Percentiles rank a stretch among this genome's conserved stretches.
Evolutionary conservation across 2,329 filamentous ascomycete species (phyloP).

Genomic region (Ramularia collo-cygni): DNA sequence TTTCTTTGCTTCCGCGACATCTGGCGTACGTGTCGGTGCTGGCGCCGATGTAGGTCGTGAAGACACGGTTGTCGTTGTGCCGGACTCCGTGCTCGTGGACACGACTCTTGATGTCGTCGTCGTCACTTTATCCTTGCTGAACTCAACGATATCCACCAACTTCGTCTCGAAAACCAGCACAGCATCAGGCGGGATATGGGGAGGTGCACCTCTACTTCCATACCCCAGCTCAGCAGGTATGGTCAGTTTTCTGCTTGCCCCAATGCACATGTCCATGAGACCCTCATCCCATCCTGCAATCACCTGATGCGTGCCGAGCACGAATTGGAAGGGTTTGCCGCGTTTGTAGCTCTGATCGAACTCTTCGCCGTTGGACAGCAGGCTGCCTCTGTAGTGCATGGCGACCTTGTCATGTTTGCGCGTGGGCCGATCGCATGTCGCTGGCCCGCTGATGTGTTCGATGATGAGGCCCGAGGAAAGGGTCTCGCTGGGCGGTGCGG

Average conservation of each 20-base stretch:
- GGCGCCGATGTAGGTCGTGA: too few relatives aligned
- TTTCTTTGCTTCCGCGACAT: too few relatives aligned
- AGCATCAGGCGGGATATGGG: constrained; percentile 64
- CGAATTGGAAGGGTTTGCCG: constrained; percentile 68
- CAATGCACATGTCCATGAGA: constrained; percentile 87
- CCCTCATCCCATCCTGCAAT: constrained; percentile 95
- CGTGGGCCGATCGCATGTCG: constrained; percentile 39
- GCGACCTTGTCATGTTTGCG: constrained; percentile 40
- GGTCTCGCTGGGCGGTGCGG: constrained; percentile 9
- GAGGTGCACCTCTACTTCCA: constrained; percentile 63
- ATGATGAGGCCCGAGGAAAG: constrained; percentile 27
- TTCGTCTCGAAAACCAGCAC: constrained; percentile 92
- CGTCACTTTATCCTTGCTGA: constrained; percentile 1
- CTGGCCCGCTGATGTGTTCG: constrained; percentile 35
- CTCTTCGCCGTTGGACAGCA: constrained; percentile 57
- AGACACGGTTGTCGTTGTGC: constrained; percentile 22
- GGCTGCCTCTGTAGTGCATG: constrained; percentile 46
- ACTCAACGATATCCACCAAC: constrained; percentile 70
- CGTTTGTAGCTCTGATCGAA: constrained; percentile 84
- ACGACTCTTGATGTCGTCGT: constrained; percentile 4
- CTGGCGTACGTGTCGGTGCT: too few relatives aligned
- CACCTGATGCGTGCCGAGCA: constrained; percentile 71
- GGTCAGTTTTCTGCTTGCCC: constrained; percentile 80
- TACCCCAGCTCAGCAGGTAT: constrained; percentile 86
- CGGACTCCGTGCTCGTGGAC: constrained; percentile 4